Evolutionary conservation across 805 yeast genomes (phyloP), one percentile per base, ranked within the genome.

Genomic region (Monosporozyma unispora): DNA sequence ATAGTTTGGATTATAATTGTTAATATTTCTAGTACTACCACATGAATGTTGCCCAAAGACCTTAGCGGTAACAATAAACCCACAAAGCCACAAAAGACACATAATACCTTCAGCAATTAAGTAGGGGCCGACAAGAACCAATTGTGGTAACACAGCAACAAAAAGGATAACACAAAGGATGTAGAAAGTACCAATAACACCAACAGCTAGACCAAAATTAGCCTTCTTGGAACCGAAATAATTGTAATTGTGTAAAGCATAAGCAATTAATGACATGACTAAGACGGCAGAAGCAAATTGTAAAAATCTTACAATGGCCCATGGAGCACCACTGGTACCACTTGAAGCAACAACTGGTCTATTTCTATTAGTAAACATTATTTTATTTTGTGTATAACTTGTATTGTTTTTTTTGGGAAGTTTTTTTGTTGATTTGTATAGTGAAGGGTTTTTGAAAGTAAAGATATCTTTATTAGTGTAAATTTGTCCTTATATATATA

Each of bases 21-120:
- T 41, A 8, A 22, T 22, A 9, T 59, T 52, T 14, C 50, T 23
- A 11, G 33, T 53, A 19, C 51, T 50, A 1, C 51, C 46, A 52
- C 73, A 69, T 12, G 63, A 52, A 19, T 52, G 57, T 12, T 60
- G 57, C 38, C 70, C 65, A 47, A 61, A 60, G 3, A 57, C 54
- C 10, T 64, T 50, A 6, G 70, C 70, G 12, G 59, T 54, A 21
- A 69, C 69, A 45, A 70, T 59, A 45, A 68, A 70, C 1, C 66
- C 62, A 44, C 62, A 53, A n/a, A 70, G 48, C 70, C 70, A 68
- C 19, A 69, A 46, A 27, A 65, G 44, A 12, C 58, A 43, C 38
- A 69, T 25, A 6, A 68, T 25, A 4, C 57, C 35, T 50, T 69
- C 73, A 19, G 57, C 50, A 7, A 62, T 18, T 8, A 66, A 47